phyloP scores from a whole-genome alignment of 148 eudicot species.

The Beta vulgaris region DNA sequence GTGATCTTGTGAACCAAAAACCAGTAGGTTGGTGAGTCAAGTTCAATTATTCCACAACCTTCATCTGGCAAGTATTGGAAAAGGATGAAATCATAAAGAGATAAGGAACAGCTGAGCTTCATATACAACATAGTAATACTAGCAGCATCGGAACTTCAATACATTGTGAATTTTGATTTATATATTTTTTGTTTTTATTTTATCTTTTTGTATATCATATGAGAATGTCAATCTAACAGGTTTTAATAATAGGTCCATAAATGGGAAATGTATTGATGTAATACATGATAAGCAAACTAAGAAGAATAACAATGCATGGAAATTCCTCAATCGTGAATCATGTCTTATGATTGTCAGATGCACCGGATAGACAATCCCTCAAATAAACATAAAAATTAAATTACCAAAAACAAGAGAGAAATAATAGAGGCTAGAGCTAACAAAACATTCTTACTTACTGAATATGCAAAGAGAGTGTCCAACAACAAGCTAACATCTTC shows the following conservation, averaged over 20 bases:
- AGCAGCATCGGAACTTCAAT: too few relatives aligned
- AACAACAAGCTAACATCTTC: constrained; percentile 58
- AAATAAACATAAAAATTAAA: neutral
- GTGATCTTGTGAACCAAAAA: too few relatives aligned
- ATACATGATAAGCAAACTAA: neutral
- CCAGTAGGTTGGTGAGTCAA: too few relatives aligned
- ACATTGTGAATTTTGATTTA: too few relatives aligned
- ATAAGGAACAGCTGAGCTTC: too few relatives aligned
- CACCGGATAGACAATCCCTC: neutral
- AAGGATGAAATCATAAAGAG: too few relatives aligned
- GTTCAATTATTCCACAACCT: too few relatives aligned
- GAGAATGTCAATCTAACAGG: neutral
- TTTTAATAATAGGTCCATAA: neutral
- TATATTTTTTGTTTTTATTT: too few relatives aligned
- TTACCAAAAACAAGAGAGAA: neutral
- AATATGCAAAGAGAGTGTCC: constrained; percentile 71
- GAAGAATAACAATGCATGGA: neutral
- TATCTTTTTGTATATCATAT: too few relatives aligned
- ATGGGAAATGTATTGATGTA: neutral
- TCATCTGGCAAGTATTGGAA: too few relatives aligned
- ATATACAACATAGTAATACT: too few relatives aligned
- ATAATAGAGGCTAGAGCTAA: too few relatives aligned
- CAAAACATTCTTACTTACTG: constrained; percentile 51
- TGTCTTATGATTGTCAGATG: neutral
- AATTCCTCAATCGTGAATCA: neutral